Conservation (phyloP, 2,329 filamentous ascomycete genomes). For the Cladobotryum mycophilum region DNA sequence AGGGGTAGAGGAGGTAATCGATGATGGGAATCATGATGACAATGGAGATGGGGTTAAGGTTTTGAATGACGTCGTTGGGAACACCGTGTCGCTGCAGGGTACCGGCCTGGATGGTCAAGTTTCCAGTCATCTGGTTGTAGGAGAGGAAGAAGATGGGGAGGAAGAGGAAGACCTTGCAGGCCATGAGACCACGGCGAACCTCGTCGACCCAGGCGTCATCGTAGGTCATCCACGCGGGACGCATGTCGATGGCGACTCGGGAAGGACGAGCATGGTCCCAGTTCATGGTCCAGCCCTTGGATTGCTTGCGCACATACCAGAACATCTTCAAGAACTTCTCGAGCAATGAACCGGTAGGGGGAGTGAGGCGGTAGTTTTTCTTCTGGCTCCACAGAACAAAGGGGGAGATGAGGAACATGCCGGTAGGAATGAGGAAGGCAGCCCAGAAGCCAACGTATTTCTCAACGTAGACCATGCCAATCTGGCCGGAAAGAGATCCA, state of each 20-base stretch:
- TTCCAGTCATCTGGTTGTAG: slow-evolving; percentile 56
- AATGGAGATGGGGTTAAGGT: slow-evolving; percentile 68
- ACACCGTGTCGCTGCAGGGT: slow-evolving; percentile 63
- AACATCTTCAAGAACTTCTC: slow-evolving; percentile 60
- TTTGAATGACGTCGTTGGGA: slow-evolving; percentile 72
- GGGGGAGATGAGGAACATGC: slow-evolving; percentile 57
- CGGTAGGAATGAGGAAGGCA: slow-evolving; percentile 60
- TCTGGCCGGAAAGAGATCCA: slow-evolving; percentile 52
- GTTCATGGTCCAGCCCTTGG: slow-evolving; percentile 58
- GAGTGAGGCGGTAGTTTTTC: slow-evolving; percentile 53
- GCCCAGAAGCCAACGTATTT: slow-evolving; percentile 73
- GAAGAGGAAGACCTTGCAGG: slow-evolving; percentile 67
- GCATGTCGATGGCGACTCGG: slow-evolving; percentile 45
- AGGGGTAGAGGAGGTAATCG: slow-evolving; percentile 63
- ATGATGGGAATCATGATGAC: slow-evolving; percentile 69
- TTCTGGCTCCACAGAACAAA: slow-evolving; percentile 55
- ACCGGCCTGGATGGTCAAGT: slow-evolving; percentile 57
- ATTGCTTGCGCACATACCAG: slow-evolving; percentile 54
- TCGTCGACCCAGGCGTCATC: slow-evolving; percentile 81
- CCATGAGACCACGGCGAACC: slow-evolving; percentile 61
- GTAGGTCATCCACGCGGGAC: slow-evolving; percentile 71
- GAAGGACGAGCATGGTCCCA: slow-evolving; percentile 67
- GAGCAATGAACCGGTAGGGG: slow-evolving; percentile 67
- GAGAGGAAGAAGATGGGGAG: slow-evolving; percentile 57
- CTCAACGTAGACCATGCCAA: slow-evolving; percentile 64